Conservation (phyloP, 108 stramenopile species). For the Discostella stelligeroides region DNA sequence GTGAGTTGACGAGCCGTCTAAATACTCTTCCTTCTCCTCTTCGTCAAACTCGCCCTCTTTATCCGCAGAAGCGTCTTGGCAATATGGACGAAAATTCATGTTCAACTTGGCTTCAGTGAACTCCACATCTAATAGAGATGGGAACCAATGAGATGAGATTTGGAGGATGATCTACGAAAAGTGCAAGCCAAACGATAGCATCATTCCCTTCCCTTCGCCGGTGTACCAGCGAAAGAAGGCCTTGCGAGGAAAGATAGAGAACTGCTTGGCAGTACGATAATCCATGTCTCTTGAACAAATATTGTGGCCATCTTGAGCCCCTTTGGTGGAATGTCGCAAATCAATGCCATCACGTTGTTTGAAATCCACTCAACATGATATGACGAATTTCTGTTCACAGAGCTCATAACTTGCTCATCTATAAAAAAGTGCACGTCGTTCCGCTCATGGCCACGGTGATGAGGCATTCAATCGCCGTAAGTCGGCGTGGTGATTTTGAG, state of each 20-base stretch:
- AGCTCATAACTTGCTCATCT: slow-evolving; percentile 97
- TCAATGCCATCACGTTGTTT: slow-evolving; percentile 98
- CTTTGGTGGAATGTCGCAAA: slow-evolving; percentile 97
- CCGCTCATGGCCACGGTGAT: slow-evolving; percentile 94
- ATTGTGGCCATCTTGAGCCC: slow-evolving; percentile 93
- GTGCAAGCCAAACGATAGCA: too few relatives aligned
- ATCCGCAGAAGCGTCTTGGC: slow-evolving; percentile 90
- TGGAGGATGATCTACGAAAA: too few relatives aligned
- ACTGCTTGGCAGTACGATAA: slow-evolving; percentile 79
- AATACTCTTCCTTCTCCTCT: slow-evolving; percentile 33
- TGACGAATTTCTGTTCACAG: slow-evolving; percentile 97
- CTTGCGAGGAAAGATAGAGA: slow-evolving; percentile 87
- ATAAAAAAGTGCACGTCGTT: slow-evolving; percentile 98
- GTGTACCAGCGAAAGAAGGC: too few relatives aligned
- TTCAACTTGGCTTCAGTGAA: slow-evolving; percentile 87
- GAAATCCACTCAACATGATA: slow-evolving; percentile 99
- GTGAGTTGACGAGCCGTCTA: too few relatives aligned
- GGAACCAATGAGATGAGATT: too few relatives aligned
- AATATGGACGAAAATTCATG: slow-evolving; percentile 83
- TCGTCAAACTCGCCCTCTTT: slow-evolving; percentile 63
- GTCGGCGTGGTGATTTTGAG: slow-evolving; percentile 91
- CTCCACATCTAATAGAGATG: slow-evolving; percentile 73
- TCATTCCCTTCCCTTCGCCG: slow-evolving; percentile 70
- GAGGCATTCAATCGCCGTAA: slow-evolving; percentile 93
- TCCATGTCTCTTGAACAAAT: slow-evolving; percentile 88